Percentiles rank a stretch among this genome's conserved stretches.
Conservation (phyloP, 2,329 filamentous ascomycete genomes). For the Fusarium humuli region DNA sequence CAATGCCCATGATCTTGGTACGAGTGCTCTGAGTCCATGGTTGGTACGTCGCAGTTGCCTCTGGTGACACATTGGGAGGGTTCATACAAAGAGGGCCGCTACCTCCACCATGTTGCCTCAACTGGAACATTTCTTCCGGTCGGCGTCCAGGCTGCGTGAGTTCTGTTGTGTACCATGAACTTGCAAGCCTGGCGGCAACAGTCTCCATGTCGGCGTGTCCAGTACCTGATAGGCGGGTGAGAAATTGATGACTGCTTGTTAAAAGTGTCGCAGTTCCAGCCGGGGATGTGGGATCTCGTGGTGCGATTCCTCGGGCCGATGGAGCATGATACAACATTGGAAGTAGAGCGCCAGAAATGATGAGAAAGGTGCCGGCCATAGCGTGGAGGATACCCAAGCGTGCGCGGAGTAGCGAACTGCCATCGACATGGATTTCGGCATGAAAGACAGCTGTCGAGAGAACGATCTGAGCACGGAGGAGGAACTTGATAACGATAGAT, state of each 20-base stretch:
- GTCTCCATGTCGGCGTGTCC: constrained; percentile 41
- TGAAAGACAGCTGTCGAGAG: constrained; percentile 47
- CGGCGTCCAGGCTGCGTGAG: constrained; percentile 39
- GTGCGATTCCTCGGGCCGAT: constrained; percentile 42
- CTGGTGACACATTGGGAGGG: constrained; percentile 14
- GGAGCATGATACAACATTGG: constrained; percentile 47
- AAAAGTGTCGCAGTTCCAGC: constrained; percentile 45
- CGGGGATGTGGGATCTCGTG: constrained; percentile 46
- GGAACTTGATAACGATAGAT: constrained; percentile 38
- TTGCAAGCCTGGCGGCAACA: constrained; percentile 40
- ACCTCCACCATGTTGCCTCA: constrained; percentile 43
- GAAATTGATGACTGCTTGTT: constrained; percentile 42
- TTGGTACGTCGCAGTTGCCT: constrained; percentile 36
- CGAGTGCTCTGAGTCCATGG: constrained; percentile 43
- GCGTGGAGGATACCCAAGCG: constrained; percentile 41
- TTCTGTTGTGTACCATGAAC: constrained; percentile 47
- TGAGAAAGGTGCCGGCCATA: constrained; percentile 41
- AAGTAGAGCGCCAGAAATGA: constrained; percentile 34
- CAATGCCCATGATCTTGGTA: constrained; percentile 29
- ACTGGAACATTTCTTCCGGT: constrained; percentile 43
- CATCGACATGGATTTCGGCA: constrained; percentile 35
- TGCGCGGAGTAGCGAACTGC: constrained; percentile 32
- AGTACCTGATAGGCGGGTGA: constrained; percentile 40
- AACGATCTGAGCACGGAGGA: constrained; percentile 43
- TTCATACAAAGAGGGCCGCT: constrained; percentile 27